phyloP scores from a whole-genome alignment of 1,284 basidiomycete species.

The Ganoderma multipileum region DNA sequence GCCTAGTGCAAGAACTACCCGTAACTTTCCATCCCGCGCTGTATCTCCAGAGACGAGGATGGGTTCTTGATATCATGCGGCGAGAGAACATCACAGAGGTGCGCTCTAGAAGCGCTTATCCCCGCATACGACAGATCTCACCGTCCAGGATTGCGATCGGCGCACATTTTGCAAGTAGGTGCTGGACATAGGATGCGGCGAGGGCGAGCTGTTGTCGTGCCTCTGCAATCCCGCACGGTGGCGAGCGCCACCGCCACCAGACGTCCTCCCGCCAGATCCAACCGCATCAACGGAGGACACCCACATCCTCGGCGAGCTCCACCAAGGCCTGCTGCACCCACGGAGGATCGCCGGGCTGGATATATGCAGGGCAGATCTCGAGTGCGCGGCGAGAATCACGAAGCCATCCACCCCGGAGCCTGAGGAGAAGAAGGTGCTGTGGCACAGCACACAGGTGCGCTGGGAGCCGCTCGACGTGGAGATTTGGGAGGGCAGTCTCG shows the following conservation, averaged over 20 bases:
- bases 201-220: constrained; percentile 73
- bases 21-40: constrained; percentile 82
- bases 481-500: constrained; percentile 86
- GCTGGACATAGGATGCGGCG: constrained; percentile 82
- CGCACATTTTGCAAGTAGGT: constrained; percentile 52
- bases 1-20: constrained; percentile 44
- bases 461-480: constrained; percentile 81
- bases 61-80: constrained; percentile 71
- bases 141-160: neutral
- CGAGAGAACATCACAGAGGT: constrained; percentile 66
- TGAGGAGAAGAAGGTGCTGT: constrained; percentile 9
- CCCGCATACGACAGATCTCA: neutral
- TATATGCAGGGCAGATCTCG: constrained; percentile 57
- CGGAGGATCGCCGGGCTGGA: constrained; percentile 73
- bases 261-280: constrained; percentile 6
- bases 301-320: constrained; percentile 16
- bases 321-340: constrained; percentile 53
- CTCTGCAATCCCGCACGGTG: constrained; percentile 78
- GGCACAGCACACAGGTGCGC: constrained; percentile 43
- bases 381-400: constrained; percentile 56
- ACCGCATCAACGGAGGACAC: neutral
- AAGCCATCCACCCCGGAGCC: constrained; percentile 40
- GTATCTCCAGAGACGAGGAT: constrained; percentile 72
- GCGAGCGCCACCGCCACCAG: constrained; percentile 44
- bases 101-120: constrained; percentile 27